These are phyloP conservation scores for Dissoconium aciculare DNA, from an alignment of 2,329 filamentous ascomycete genomes.

Conservation along the genomic window DNA sequence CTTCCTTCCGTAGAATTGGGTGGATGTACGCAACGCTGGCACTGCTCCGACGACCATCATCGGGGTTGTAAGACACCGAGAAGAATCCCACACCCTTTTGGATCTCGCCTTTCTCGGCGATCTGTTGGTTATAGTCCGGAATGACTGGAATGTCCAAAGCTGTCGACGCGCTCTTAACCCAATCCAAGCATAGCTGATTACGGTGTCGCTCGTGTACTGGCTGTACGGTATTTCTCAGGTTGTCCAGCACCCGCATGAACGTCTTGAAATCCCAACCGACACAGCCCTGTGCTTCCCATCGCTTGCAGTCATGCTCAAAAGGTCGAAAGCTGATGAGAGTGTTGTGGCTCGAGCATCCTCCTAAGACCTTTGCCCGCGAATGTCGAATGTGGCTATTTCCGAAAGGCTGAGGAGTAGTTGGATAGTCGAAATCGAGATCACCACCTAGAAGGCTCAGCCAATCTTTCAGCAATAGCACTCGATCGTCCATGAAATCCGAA, in stretches of 20 bases:
- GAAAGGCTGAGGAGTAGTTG: slow-evolving; percentile 75
- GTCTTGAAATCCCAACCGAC: slow-evolving; percentile 76
- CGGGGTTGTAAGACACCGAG: slow-evolving; percentile 80
- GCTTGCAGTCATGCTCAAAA: slow-evolving; percentile 73
- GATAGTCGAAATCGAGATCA: slow-evolving; percentile 83
- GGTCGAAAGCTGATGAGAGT: slow-evolving; percentile 86
- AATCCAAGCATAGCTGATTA: slow-evolving; percentile 84
- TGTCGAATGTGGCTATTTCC: slow-evolving; percentile 87
- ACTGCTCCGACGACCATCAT: slow-evolving; percentile 68
- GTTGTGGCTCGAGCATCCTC: slow-evolving; percentile 87
- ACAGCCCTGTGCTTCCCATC: slow-evolving; percentile 71
- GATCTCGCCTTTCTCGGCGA: slow-evolving; percentile 55
- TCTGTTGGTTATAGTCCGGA: slow-evolving; percentile 75
- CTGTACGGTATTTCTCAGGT: slow-evolving; percentile 77
- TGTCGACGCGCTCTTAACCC: slow-evolving; percentile 65
- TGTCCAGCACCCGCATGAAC: slow-evolving; percentile 68
- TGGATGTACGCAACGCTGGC: slow-evolving; percentile 88
- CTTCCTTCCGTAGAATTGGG: slow-evolving; percentile 69
- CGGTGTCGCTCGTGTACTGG: slow-evolving; percentile 72
- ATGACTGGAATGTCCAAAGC: slow-evolving; percentile 70
- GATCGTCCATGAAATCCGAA: slow-evolving; percentile 76
- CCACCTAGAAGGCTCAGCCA: slow-evolving; percentile 76
- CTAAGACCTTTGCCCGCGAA: slow-evolving; percentile 81
- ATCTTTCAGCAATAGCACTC: slow-evolving; percentile 72
- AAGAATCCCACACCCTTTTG: slow-evolving; percentile 76